Conservation (phyloP, 1,284 basidiomycete genomes). For the Cryptococcus neoformans region DNA sequence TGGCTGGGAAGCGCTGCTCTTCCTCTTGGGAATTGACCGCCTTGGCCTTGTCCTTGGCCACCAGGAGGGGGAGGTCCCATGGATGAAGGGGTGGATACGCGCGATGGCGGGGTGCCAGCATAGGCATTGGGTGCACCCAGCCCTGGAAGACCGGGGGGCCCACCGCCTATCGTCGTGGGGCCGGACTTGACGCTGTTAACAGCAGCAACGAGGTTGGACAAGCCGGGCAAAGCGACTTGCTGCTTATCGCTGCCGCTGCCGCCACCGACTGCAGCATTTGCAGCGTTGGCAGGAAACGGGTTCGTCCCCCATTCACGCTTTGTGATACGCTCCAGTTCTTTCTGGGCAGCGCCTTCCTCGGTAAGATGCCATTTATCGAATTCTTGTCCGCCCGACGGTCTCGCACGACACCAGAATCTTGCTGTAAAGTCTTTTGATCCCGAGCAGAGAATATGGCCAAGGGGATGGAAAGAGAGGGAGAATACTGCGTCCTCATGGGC, state of each 20-base stretch:
- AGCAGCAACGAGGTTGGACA: slow-evolving; percentile 15
- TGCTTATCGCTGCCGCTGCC: neutral
- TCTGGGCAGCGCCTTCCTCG: slow-evolving; percentile 51
- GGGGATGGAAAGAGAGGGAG: slow-evolving; percentile 91
- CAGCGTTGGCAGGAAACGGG: neutral
- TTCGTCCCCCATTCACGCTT: neutral
- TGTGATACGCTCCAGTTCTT: slow-evolving; percentile 1
- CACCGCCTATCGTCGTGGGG: slow-evolving; percentile 2
- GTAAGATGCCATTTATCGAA: slow-evolving; percentile 43
- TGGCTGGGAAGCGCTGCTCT: slow-evolving; percentile 31
- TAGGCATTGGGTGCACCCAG: neutral
- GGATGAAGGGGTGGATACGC: neutral
- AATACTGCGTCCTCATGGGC: slow-evolving; percentile 98
- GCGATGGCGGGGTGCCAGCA: neutral
- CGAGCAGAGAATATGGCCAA: slow-evolving; percentile 88
- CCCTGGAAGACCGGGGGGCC: neutral
- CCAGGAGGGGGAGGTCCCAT: no score
- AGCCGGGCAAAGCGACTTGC: slow-evolving; percentile 21
- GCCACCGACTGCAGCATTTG: neutral
- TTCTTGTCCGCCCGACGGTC: slow-evolving; percentile 59
- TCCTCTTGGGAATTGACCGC: neutral
- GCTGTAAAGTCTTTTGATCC: slow-evolving; percentile 97
- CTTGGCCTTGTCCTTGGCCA: neutral
- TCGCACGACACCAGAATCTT: slow-evolving; percentile 91
- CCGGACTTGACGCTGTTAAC: slow-evolving; percentile 11